Evolutionary conservation across 805 yeast genomes (phyloP).

Genomic region (Ogataea parapolymorpha): DNA sequence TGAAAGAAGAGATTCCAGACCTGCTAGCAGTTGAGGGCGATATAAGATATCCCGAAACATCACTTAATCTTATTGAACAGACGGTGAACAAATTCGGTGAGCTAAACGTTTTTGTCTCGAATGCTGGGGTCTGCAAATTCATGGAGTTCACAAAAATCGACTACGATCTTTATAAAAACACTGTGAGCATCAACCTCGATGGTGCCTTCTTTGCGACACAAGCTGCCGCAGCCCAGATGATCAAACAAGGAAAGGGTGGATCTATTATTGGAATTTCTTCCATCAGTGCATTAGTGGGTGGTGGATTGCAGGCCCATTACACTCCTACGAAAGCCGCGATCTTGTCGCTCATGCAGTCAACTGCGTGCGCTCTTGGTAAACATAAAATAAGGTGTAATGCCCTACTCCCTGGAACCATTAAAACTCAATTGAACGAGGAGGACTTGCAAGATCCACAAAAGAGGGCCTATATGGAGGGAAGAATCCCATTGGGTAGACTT

Average conservation of each 20-base stretch:
- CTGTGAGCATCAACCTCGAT: conserved; percentile 39
- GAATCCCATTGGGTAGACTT: conserved; percentile 40
- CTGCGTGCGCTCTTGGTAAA: conserved; percentile 42
- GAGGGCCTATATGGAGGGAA: conserved; percentile 36
- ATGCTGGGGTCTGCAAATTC: conserved; percentile 46
- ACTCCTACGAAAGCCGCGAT: conserved; percentile 50
- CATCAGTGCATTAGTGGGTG: conserved; percentile 45
- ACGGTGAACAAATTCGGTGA: conserved; percentile 39
- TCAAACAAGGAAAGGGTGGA: conserved; percentile 44
- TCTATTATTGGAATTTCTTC: conserved; percentile 43
- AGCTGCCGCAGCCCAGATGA: conserved; percentile 46
- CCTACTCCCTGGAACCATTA: conserved; percentile 43
- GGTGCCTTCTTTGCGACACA: conserved; percentile 45
- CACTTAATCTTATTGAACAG: conserved; percentile 28
- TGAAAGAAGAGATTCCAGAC: conserved; percentile 28
- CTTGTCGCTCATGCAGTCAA: conserved; percentile 41
- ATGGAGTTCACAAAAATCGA: conserved; percentile 40
- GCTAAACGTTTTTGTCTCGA: conserved; percentile 40
- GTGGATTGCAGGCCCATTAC: conserved; percentile 43
- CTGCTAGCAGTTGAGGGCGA: conserved; percentile 43
- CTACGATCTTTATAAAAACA: conserved; percentile 34
- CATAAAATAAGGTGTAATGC: conserved; percentile 45
- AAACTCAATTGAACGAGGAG: conserved; percentile 41
- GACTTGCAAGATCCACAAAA: conserved; percentile 37
- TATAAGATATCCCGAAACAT: conserved; percentile 39